Evolutionary conservation across 2,329 filamentous ascomycete genomes (phyloP), one percentile per base, ranked within the genome.

Genomic region (Scolecobasidium constrictum): DNA sequence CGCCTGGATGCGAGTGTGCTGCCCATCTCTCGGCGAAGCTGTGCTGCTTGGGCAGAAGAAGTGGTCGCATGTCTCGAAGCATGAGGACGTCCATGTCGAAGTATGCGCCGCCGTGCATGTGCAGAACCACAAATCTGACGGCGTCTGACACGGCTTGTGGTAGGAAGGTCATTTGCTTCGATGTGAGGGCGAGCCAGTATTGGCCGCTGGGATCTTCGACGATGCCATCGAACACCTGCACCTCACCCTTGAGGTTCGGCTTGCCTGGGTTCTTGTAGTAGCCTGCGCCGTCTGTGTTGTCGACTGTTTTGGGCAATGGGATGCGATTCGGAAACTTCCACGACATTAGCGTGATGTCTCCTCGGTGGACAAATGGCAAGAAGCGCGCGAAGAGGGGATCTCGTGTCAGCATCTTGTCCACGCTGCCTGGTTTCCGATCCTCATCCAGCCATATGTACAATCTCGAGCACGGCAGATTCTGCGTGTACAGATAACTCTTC

Each of bases 121-220:
- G 71, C 34, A 75, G 54, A 17, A 74, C 68, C 7, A 75, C 66
- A 47, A 75, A 75, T 39, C 71, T 63, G 5, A 73, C 67, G 4
- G 71, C 71, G 52, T 75, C 71, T 1, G 71, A 73, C 26, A 74
- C 69, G n/a, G 71, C 71, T 6, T 73, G 70, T 0, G 71, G 70
- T n/a, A 74, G 60, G 54, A 73, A 74, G 2, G 70, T 73, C 68
- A 73, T 73, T 51, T 73, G 70, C 53, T 71, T 72, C 20, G 68
- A 63, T 0, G 68, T 69, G 38, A 75, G 57, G 9, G 69, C 67
- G 7, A 74, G 58, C 69, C 69, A 74, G 47, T 73, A 68, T 45
- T 71, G 68, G 16, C 67, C 68, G 28, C 60, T 54, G 21, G 58
- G 60, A 52, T 72, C 68, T 38, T 71, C 62, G 31, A 73, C 56